Base-by-base conservation (phyloP, 176 grass and related monocot genomes). In the Dactylis glomerata region DNA sequence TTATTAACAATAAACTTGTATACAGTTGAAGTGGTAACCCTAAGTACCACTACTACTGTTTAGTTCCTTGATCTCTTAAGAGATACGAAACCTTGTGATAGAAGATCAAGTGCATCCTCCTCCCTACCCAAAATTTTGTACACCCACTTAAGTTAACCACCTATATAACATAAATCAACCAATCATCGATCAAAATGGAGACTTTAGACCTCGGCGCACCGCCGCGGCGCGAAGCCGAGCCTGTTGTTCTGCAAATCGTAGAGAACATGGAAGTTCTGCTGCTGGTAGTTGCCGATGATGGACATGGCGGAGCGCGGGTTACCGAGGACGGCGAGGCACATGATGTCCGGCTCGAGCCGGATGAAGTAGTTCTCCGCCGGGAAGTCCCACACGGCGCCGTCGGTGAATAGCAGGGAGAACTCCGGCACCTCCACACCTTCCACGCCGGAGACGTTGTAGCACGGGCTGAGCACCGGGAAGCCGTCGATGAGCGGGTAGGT, bases 291-390 rank as follows among this genome's bases (percentile, higher is more conserved):
- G 16, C 97, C 93, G 26, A 99, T 84, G 66, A 99, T 99, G 45
- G 88, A 86, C 83, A 96, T 68, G 2, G 78, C 59, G 26, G 90
- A 88, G 12, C 70, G 77, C 54, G 90, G 97, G 41, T 90, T 96
- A 57, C 88, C 89, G 14, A 94, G 89, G 19, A 96, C 77, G 20
- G 93, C 93, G 12, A 99, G 88, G 84, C 97, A 99, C 81, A 94
- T 88, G 23, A 96, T 10, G 1, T 92, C 97, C 24, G 87, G 76
- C 2, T 96, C 91, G 8, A 99, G 79, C 45, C 84, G 81, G 85
- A 99, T 89, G 88, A 99, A 99, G 82, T 99, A 99, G 83, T 96
- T 99, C 79, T 96, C 93, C 16, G 68, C 78, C 9, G 91, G 97
- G 84, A 99, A 96, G 42, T 92, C 89, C 97, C 93, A 99, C 4